phyloP scores from a whole-genome alignment of 345 rosid species.

The Nephelium lappaceum region DNA sequence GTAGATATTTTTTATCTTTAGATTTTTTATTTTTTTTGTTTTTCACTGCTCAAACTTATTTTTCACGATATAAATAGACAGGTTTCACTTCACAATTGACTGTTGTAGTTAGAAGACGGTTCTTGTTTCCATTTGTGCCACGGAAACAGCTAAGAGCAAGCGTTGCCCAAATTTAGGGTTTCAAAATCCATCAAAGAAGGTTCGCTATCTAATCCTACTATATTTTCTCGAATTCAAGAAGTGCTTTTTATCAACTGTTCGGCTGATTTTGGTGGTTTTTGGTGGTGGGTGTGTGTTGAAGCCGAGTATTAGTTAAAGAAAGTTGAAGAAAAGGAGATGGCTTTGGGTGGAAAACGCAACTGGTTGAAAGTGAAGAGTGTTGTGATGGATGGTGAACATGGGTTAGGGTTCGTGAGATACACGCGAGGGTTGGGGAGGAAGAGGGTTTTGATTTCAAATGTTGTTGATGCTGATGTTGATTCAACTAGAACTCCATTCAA shows the following conservation, averaged over 20 bases:
- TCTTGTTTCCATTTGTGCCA: slow-evolving; percentile 27
- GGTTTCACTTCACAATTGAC: background rate
- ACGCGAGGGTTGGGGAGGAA: slow-evolving; percentile 72
- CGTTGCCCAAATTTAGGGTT: slow-evolving; percentile 23
- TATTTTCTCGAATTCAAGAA: slow-evolving; percentile 15
- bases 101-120: slow-evolving; percentile 11
- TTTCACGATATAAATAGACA: slow-evolving; percentile 7
- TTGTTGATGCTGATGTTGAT: slow-evolving; percentile 23
- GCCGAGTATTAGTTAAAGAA: background rate
- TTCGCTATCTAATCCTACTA: background rate
- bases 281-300: no score
- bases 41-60: background rate
- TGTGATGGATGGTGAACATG: slow-evolving; percentile 27
- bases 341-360: slow-evolving; percentile 42
- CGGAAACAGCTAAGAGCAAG: no score
- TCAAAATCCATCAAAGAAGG: slow-evolving; percentile 17
- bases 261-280: background rate
- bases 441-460: slow-evolving; percentile 54
- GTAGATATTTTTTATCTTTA: slow-evolving; percentile 22
- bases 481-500: slow-evolving; percentile 44
- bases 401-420: slow-evolving; percentile 43
- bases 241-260: background rate
- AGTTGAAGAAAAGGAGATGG: slow-evolving; percentile 34
- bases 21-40: background rate
- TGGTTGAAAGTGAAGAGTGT: slow-evolving; percentile 35